phyloP scores from a whole-genome alignment of 2,329 filamentous ascomycete species.

The Penicillium sp. region DNA sequence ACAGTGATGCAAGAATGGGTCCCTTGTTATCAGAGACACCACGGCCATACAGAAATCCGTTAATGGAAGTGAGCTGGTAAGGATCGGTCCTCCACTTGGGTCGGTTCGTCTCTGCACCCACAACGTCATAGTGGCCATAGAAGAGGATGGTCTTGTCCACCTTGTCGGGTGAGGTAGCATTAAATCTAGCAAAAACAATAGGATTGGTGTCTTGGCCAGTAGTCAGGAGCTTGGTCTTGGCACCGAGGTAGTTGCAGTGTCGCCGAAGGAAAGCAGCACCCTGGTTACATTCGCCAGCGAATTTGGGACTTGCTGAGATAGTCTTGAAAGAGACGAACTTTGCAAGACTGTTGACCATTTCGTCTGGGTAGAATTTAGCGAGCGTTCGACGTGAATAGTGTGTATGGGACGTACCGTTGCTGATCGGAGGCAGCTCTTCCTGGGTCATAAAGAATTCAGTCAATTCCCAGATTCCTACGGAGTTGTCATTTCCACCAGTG shows the following conservation, averaged over 20 bases:
- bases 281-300: conserved; percentile 86
- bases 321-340: conserved; percentile 92
- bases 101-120: conserved; percentile 79
- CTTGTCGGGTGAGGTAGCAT: conserved; percentile 65
- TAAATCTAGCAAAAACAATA: conserved; percentile 88
- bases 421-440: conserved; percentile 51
- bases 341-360: conserved; percentile 67
- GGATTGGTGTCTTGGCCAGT: conserved; percentile 79
- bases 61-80: conserved; percentile 82
- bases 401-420: conserved; percentile 50
- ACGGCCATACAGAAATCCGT: conserved; percentile 90
- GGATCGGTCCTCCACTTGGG: conserved; percentile 85
- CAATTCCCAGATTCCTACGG: conserved; percentile 84
- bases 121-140: conserved; percentile 98
- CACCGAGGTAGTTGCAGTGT: conserved; percentile 89
- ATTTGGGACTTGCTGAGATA: conserved; percentile 81
- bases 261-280: conserved; percentile 88
- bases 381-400: neutral
- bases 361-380: conserved; percentile 46
- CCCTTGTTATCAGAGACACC: conserved; percentile 99
- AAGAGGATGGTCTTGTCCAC: conserved; percentile 85
- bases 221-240: conserved; percentile 84
- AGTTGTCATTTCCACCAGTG: conserved; percentile 90
- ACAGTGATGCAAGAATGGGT: conserved; percentile 88
- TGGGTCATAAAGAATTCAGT: conserved; percentile 54